Percentiles rank a stretch among this genome's conserved stretches.
phyloP scores from a whole-genome alignment of 768 basidiomycete species.

The Erythrobasidium yunnanense region DNA sequence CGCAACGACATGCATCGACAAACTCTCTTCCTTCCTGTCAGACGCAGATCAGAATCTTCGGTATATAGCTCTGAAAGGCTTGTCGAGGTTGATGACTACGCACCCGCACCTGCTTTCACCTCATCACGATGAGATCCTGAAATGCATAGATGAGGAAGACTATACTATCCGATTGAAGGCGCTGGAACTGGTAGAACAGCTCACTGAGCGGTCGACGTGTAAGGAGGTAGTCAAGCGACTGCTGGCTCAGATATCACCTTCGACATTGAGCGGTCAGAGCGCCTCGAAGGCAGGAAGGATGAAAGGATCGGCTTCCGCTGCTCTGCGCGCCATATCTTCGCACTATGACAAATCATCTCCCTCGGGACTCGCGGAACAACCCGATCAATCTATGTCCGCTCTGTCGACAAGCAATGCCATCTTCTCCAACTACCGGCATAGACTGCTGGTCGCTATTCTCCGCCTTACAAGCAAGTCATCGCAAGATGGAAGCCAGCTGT shows the following conservation, averaged over 20 bases:
- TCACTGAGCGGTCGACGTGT: constrained; percentile 76
- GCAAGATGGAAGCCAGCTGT: constrained; percentile 53
- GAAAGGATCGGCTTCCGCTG: constrained; percentile 45
- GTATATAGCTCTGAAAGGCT: constrained; percentile 86
- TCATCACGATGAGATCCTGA: constrained; percentile 80
- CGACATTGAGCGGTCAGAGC: constrained; percentile 31
- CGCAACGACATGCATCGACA: constrained; percentile 80
- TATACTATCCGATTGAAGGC: constrained; percentile 93
- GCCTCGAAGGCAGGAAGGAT: constrained; percentile 51
- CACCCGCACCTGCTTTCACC: constrained; percentile 61
- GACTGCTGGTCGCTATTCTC: constrained; percentile 70
- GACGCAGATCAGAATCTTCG: constrained; percentile 94
- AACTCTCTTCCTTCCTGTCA: constrained; percentile 79
- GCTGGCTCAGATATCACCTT: constrained; percentile 59
- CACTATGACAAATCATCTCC: constrained; percentile 16
- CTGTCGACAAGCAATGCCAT: constrained; percentile 39
- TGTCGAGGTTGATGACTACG: constrained; percentile 82
- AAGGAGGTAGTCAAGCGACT: constrained; percentile 84
- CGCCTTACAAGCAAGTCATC: constrained; percentile 50
- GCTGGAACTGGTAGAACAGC: constrained; percentile 80
- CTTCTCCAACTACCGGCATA: constrained; percentile 75
- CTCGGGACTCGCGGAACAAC: constrained; percentile 10
- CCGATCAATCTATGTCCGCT: constrained; percentile 27
- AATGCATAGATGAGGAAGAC: constrained; percentile 82
- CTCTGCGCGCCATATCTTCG: constrained; percentile 34